phyloP scores from a whole-genome alignment of 345 rosid species.

The Kernera saxatilis region DNA sequence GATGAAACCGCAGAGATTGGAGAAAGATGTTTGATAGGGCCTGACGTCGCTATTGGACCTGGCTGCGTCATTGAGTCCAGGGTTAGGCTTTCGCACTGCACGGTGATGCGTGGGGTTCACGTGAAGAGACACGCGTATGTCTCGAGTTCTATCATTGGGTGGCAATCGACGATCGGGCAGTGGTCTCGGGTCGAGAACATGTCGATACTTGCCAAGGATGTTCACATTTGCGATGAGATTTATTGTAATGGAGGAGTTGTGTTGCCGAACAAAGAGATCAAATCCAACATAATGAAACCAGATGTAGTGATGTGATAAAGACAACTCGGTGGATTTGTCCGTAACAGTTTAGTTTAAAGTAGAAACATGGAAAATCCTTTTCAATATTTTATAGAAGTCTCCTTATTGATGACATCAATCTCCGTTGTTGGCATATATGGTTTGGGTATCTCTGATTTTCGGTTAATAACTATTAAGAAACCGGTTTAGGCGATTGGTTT shows the following conservation, averaged over 20 bases:
- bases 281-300: constrained; percentile 77
- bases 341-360: no score
- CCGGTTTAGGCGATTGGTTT: neutral
- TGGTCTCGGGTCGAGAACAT: constrained; percentile 88
- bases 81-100: constrained; percentile 79
- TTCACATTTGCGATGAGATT: constrained; percentile 69
- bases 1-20: constrained; percentile 77
- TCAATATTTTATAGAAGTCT: no score
- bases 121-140: constrained; percentile 75
- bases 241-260: constrained; percentile 92
- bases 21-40: constrained; percentile 82
- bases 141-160: constrained; percentile 76
- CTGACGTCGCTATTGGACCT: constrained; percentile 83
- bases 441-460: neutral
- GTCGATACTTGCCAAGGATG: constrained; percentile 86
- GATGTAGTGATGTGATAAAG: constrained; percentile 69
- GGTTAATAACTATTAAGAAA: neutral
- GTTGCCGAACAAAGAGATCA: constrained; percentile 82
- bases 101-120: constrained; percentile 81
- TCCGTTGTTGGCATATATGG: no score
- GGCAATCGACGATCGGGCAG: constrained; percentile 84
- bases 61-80: constrained; percentile 77
- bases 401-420: no score
- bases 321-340: neutral
- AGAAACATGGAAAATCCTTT: no score